These are phyloP conservation scores for Aspergillus nomiae DNA, from an alignment of 2,329 filamentous ascomycete species.

Conservation along the genomic window DNA sequence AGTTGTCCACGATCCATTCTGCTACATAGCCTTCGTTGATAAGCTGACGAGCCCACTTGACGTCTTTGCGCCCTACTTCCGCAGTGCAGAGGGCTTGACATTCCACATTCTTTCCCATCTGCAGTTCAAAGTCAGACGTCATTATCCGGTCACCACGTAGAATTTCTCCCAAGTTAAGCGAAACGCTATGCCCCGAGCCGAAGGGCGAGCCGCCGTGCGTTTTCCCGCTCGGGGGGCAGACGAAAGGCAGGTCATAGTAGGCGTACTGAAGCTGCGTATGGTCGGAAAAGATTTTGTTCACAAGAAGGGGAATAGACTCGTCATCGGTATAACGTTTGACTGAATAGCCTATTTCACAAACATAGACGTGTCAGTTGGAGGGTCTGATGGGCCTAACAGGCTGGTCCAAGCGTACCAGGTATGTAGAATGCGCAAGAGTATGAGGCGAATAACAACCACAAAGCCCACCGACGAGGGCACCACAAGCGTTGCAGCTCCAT, in stretches of 20 bases:
- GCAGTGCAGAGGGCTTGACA: constrained; percentile 73
- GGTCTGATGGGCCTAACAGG: neutral
- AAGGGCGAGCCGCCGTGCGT: constrained; percentile 66
- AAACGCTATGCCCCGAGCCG: constrained; percentile 74
- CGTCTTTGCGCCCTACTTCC: constrained; percentile 63
- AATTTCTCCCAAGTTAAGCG: constrained; percentile 83
- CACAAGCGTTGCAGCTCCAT: constrained; percentile 20
- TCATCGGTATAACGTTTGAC: constrained; percentile 76
- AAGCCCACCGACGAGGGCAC: constrained; percentile 22
- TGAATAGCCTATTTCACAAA: constrained; percentile 68
- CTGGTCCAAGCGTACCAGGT: constrained; percentile 62
- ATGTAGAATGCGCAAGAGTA: constrained; percentile 75
- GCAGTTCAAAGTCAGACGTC: constrained; percentile 78
- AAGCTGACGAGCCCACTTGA: constrained; percentile 70
- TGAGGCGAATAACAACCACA: constrained; percentile 54
- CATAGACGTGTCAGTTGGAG: constrained; percentile 13
- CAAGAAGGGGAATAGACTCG: constrained; percentile 79
- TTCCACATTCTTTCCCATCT: constrained; percentile 73
- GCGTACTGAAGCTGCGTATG: constrained; percentile 89
- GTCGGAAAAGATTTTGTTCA: constrained; percentile 91
- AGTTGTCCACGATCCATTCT: constrained; percentile 91
- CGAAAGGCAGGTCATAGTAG: constrained; percentile 84
- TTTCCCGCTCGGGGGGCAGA: constrained; percentile 75
- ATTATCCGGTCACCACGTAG: constrained; percentile 83
- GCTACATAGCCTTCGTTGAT: constrained; percentile 80